Base-by-base conservation (phyloP, 2,329 filamentous ascomycete species). In the Diaporthe longicolla region DNA sequence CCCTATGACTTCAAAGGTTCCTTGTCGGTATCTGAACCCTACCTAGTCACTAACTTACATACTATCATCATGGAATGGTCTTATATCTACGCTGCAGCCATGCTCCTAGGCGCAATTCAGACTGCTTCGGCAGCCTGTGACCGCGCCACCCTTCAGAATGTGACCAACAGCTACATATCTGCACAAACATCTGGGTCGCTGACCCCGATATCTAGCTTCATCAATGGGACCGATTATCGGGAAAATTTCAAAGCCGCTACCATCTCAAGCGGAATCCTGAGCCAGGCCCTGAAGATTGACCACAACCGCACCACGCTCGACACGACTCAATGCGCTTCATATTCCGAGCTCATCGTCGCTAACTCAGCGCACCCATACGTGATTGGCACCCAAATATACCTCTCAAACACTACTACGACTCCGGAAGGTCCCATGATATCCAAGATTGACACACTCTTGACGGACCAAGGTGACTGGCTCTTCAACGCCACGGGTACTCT, bases 261-360 rank as follows among this genome's bases (percentile, higher is more conserved):
- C 68, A 73, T 82, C 52, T 57, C 75, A 7, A 77, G 79, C 32
- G 80, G 80, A 13, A 80, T 84, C 77, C 77, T 84, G 15, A 73
- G 80, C 50, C 79, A 79, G 61, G 74, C 82, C 11, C 75, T 84
- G 55, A 78, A 76, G 63, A 78, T 83, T 69, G 82, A 80, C 77
- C 80, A 81, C 79, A 82, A 82, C 79, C 82, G 82, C 73, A 82
- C 78, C 76, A 81, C 80, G 35, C 77, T 79, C 78, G 82, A 84
- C 78, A 82, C 82, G 69, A 80, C 78, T n/a, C 76, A 78, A 65
- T 84, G 82, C 75, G 81, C 81, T n/a, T 81, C 81, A 40, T 84
- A 79, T 78, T 81, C 82, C 8, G 82, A 84, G 78, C 79, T 83
- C 68, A 79, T 83, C 73, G 76, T 80, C 9, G 78, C 82, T 9